These are phyloP conservation scores for Monotropa hypopitys DNA, from an alignment of 179 eudicot species.

Conservation along the genomic window DNA sequence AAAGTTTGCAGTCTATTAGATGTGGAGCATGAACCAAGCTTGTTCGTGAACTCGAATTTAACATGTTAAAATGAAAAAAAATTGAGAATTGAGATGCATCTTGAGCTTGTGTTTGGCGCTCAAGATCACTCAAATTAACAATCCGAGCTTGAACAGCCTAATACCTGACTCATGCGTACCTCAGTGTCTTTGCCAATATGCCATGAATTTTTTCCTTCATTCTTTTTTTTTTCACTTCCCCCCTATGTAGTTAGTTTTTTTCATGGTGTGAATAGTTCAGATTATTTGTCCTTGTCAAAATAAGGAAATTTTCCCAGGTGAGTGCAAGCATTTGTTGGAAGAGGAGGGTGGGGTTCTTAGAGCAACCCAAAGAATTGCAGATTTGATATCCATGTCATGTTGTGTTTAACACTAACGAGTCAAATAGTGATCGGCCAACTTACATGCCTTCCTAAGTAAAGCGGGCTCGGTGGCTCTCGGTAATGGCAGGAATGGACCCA, in stretches of 20 bases:
- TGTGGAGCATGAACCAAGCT: background rate
- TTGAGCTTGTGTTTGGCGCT: background rate
- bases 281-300: no score
- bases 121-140: background rate
- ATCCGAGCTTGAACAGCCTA: background rate
- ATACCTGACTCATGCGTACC: background rate
- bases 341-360: no score
- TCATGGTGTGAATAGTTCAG: background rate
- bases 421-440: no score
- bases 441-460: no score
- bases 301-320: no score
- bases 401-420: no score
- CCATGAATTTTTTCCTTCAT: background rate
- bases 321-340: no score
- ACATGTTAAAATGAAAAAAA: background rate
- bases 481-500: no score
- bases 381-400: no score
- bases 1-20: background rate
- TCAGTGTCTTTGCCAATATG: background rate
- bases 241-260: background rate
- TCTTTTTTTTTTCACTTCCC: background rate
- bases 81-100: background rate
- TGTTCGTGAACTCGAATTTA: background rate
- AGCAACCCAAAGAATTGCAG: no score
- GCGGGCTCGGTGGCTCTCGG: no score